Base-by-base conservation (phyloP, 371 early-diverging fungal species). In the Rhizopus microsporus region DNA sequence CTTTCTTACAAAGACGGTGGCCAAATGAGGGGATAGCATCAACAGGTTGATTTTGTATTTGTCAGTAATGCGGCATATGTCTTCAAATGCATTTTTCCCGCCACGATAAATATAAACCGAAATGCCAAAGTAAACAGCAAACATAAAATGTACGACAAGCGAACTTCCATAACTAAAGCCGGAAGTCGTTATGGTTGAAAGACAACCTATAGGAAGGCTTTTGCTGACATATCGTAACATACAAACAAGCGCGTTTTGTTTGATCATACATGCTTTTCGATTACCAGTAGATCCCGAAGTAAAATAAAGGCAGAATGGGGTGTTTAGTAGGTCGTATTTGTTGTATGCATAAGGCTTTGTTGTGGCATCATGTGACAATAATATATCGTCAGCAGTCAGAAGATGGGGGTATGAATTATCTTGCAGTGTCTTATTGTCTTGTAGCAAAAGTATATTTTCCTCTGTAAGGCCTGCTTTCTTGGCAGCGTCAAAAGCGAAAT, bases 1-100 rank as follows among this genome's bases (percentile, higher is more conserved):
- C 52, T 86, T 85, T 2, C 23, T 23, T 23, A 23, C 23, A 23
- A 23, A 23, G 23, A 23, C 23, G 23, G 23, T 23, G 5, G 71
- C 71, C 33, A 87, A 52, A 1, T 89, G 90, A 5, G 93, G 92
- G 1, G 85, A 88, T 33, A 89, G 66, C 54, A 77, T 71, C 2
- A 83, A 71, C 15, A 71, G 62, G 37, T 83, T 78, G 34, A 90
- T 72, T 52, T 80, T 75, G 75, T 84, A 78, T 33, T 63, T 75
- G 58, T 86, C 75, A 35, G 92, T 74, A n/a, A 23, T 23, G 71
- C 62, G 4, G 57, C 38, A 44, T 90, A 75, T 59, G 80, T 23
- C 23, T 23, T 23, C 23, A 23, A 23, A 2, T 2, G 23, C 23
- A 23, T 23, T 23, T 23, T 23, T 23, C 23, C 23, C 23, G 23